These are phyloP conservation scores for Hypoxylon perforatum DNA, from an alignment of 495 filamentous ascomycete genomes.

Conservation along the genomic window DNA sequence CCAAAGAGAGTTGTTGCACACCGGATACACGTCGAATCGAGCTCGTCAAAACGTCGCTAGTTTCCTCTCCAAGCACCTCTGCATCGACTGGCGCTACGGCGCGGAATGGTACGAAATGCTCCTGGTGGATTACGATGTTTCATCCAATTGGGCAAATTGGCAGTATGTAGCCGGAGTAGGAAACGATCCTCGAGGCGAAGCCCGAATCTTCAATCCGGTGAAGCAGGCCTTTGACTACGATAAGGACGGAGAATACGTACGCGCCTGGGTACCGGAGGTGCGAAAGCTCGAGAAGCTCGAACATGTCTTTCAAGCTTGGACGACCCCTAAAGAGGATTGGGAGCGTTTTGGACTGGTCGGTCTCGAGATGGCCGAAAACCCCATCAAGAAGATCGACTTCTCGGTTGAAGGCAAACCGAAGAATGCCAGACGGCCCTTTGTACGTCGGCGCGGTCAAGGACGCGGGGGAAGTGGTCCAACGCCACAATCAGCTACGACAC, in stretches of 20 bases:
- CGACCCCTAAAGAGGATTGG: constrained; percentile 61
- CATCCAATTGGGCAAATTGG: constrained; percentile 82
- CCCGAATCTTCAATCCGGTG: constrained; percentile 76
- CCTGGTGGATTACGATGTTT: constrained; percentile 76
- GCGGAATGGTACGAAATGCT: constrained; percentile 81
- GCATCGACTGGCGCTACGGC: constrained; percentile 80
- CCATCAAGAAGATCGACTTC: constrained; percentile 67
- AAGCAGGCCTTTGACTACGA: constrained; percentile 80
- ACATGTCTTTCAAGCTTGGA: constrained; percentile 73
- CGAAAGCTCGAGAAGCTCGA: constrained; percentile 61
- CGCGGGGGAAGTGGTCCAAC: constrained; percentile 26
- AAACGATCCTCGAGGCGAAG: constrained; percentile 74
- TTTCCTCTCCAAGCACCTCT: constrained; percentile 75
- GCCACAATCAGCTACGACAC: background rate
- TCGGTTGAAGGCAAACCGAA: constrained; percentile 56
- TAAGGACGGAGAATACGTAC: constrained; percentile 70
- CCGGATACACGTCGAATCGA: constrained; percentile 78
- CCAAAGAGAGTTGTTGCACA: constrained; percentile 73
- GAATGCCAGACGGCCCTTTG: constrained; percentile 45
- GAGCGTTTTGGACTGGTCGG: constrained; percentile 61
- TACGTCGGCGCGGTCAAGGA: constrained; percentile 42
- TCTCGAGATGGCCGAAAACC: constrained; percentile 64
- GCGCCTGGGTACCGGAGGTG: constrained; percentile 73
- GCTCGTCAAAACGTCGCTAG: constrained; percentile 76
- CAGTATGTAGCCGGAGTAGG: constrained; percentile 79